Evolutionary conservation across 225 moss, liverwort and hornwort genomes (phyloP).

Genomic region (Rhytidiadelphus loreus): DNA sequence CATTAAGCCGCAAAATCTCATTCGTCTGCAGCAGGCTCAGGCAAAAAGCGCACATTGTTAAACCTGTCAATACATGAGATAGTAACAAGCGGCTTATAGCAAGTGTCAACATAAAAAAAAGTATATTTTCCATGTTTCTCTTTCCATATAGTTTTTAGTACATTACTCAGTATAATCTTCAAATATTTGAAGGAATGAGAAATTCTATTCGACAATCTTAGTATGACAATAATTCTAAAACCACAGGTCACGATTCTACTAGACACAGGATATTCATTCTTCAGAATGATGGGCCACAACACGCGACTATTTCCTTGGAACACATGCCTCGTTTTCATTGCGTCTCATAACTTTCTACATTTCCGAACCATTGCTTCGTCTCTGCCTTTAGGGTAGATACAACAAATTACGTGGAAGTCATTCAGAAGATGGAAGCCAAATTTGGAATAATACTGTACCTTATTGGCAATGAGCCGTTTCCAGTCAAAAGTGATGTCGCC

Average conservation of each 20-base stretch:
- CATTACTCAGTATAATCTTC: not conserved
- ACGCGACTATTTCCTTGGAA: not conserved
- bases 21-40: conserved; percentile 35
- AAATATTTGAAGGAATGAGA: not conserved
- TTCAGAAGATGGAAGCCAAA: not conserved
- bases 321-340: not conserved
- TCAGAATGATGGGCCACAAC: not conserved
- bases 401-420: not conserved
- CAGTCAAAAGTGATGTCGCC: conserved; percentile 80
- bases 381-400: not conserved
- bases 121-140: not conserved
- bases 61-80: not conserved
- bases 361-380: not conserved
- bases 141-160: not conserved
- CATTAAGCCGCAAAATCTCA: conserved; percentile 86
- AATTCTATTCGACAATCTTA: not conserved
- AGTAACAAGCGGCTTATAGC: not conserved
- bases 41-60: not conserved
- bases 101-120: not conserved
- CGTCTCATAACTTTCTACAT: not conserved
- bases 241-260: not conserved
- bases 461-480: conserved; percentile 68
- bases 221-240: not conserved
- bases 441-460: conserved; percentile 17
- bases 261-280: not conserved